Conservation (phyloP, 495 filamentous ascomycete species). For the Aspergillus nanangensis region DNA sequence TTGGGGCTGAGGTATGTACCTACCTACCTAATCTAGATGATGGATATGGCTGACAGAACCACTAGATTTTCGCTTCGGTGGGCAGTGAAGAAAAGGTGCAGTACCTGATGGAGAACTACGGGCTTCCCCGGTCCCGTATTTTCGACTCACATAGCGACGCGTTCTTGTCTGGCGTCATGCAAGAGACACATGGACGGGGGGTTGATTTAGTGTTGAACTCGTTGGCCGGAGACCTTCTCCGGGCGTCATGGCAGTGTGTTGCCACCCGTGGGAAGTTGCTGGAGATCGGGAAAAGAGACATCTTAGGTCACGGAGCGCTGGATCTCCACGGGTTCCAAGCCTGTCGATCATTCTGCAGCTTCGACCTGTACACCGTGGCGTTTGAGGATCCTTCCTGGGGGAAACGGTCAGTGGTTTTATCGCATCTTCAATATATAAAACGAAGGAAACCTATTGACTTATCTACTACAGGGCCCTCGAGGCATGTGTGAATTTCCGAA, state of each 20-base stretch:
- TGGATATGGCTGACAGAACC: neutral
- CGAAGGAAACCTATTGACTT: too few relatives aligned
- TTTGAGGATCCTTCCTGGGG: neutral
- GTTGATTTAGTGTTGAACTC: slow-evolving; percentile 46
- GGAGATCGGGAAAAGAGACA: slow-evolving; percentile 31
- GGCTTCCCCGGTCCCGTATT: slow-evolving; percentile 36
- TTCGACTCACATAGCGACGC: slow-evolving; percentile 42
- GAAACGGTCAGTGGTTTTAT: neutral
- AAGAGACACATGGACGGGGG: slow-evolving; percentile 39
- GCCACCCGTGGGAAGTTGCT: slow-evolving; percentile 44
- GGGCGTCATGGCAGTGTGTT: slow-evolving; percentile 44
- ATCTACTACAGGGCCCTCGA: neutral
- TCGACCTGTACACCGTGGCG: neutral
- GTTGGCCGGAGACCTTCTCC: slow-evolving; percentile 37
- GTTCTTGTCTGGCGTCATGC: slow-evolving; percentile 37
- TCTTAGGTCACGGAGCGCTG: slow-evolving; percentile 13
- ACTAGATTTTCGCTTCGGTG: slow-evolving; percentile 38
- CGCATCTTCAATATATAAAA: too few relatives aligned
- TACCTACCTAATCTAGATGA: neutral
- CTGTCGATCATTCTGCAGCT: slow-evolving; percentile 15
- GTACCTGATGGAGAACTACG: slow-evolving; percentile 23
- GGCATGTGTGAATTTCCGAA: slow-evolving; percentile 4
- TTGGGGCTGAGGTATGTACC: slow-evolving; percentile 4
- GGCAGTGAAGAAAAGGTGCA: slow-evolving; percentile 33
- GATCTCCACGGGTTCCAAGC: slow-evolving; percentile 28